phyloP scores from a whole-genome alignment of 345 rosid genomes.

The Atalantia buxifolia region DNA sequence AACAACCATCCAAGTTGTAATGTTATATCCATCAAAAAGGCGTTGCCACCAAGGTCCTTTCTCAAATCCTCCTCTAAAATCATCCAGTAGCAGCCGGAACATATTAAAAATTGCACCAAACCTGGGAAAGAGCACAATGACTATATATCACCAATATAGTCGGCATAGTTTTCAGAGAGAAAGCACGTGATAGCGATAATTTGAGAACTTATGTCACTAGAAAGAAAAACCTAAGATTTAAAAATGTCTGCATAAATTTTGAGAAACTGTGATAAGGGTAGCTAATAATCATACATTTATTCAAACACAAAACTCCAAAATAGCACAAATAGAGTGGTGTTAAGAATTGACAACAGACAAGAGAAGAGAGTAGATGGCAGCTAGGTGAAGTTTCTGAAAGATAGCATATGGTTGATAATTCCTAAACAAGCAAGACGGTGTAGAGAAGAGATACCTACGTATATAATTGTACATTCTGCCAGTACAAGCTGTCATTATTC shows the following conservation, averaged over 20 bases:
- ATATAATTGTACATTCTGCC: conserved; percentile 94
- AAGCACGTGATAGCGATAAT: neutral
- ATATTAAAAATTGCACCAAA: conserved; percentile 84
- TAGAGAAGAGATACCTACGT: conserved; percentile 66
- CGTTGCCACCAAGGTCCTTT: conserved; percentile 95
- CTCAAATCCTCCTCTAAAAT: conserved; percentile 83
- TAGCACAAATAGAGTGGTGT: neutral
- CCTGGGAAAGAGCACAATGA: conserved; percentile 30
- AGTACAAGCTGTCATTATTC: conserved; percentile 87
- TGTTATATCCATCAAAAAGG: conserved; percentile 68
- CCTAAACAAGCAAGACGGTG: neutral
- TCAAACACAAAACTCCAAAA: too few species aligned
- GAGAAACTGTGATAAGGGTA: neutral
- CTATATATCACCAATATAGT: neutral
- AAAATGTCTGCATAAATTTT: neutral
- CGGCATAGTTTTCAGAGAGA: neutral
- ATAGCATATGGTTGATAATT: neutral
- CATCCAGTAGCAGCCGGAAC: conserved; percentile 79
- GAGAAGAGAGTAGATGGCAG: neutral
- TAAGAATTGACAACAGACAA: neutral
- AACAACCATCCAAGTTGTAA: conserved; percentile 81
- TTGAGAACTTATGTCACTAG: neutral
- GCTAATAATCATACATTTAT: neutral
- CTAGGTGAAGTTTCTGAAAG: neutral
- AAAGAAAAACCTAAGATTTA: neutral